These are phyloP conservation scores for Neurospora sp. DNA, from an alignment of 495 filamentous ascomycete genomes.

Conservation along the genomic window DNA sequence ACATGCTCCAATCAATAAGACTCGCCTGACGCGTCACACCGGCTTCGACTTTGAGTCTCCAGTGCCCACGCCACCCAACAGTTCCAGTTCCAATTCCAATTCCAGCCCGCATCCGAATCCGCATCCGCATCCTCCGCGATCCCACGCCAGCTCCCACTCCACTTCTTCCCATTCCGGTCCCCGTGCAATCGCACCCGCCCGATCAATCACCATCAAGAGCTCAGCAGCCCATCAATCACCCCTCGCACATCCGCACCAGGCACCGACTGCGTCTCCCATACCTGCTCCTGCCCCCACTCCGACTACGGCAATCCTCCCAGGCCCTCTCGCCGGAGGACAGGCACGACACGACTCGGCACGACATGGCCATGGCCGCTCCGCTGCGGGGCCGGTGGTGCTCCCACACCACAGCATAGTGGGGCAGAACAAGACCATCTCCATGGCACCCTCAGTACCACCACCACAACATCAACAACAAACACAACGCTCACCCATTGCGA, in stretches of 20 bases:
- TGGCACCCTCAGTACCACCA: conserved; percentile 12
- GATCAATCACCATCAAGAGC: neutral
- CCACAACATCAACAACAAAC: conserved; percentile 6
- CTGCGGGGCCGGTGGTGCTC: conserved; percentile 5
- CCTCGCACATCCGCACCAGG: neutral
- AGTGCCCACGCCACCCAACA: neutral
- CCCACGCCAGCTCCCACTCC: neutral
- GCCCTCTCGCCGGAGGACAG: neutral
- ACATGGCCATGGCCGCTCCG: neutral
- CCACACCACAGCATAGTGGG: conserved; percentile 15
- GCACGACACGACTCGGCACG: neutral
- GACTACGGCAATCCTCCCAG: neutral
- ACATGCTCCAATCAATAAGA: conserved; percentile 1
- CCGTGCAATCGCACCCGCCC: neutral
- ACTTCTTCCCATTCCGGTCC: neutral
- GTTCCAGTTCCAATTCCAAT: neutral
- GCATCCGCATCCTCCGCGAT: neutral
- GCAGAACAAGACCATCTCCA: conserved; percentile 14
- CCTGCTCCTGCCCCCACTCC: neutral
- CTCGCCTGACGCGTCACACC: conserved; percentile 14
- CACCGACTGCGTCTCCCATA: neutral
- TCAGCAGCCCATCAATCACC: neutral
- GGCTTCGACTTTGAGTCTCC: neutral
- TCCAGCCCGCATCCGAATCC: neutral
- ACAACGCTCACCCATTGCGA: conserved; percentile 11